Evolutionary conservation across 108 stramenopile species (phyloP).

Genomic region (Fragilariopsis cylindrus): DNA sequence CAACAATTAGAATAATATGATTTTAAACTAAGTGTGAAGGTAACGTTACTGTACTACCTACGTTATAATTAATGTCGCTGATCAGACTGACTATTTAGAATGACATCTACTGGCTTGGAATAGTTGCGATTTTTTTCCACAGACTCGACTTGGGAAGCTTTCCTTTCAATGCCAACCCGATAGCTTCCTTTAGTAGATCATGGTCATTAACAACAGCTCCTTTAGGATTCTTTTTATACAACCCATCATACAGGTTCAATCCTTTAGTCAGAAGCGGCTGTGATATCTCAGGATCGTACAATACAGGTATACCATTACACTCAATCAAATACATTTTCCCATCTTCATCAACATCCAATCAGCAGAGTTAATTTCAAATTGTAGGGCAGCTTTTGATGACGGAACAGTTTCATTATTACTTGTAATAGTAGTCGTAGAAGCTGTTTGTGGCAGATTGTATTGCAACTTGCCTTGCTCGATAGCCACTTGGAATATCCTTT

Average conservation of each 20-base stretch:
- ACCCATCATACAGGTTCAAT: slow-evolving; percentile 31
- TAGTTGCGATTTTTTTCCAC: slow-evolving; percentile 19
- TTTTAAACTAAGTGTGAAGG: background rate
- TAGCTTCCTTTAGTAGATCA: slow-evolving; percentile 34
- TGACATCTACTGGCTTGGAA: slow-evolving; percentile 2
- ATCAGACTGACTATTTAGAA: too few species aligned
- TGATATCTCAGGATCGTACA: slow-evolving; percentile 39
- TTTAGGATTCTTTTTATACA: slow-evolving; percentile 29
- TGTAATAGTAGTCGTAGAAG: background rate
- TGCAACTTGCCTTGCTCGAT: slow-evolving; percentile 36
- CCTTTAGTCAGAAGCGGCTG: slow-evolving; percentile 41
- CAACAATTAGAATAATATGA: slow-evolving; percentile 4
- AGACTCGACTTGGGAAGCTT: slow-evolving; percentile 9
- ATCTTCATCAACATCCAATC: slow-evolving; percentile 46
- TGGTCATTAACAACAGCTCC: slow-evolving; percentile 40
- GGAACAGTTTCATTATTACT: background rate
- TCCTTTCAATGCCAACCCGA: slow-evolving; percentile 23
- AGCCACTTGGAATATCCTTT: slow-evolving; percentile 37
- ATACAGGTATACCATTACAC: slow-evolving; percentile 47
- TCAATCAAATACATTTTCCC: slow-evolving; percentile 44
- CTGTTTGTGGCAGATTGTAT: background rate
- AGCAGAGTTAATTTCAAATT: slow-evolving; percentile 51
- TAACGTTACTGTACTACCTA: background rate
- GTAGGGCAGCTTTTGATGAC: slow-evolving; percentile 1
- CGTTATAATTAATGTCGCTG: too few species aligned